Conservation (phyloP, 805 yeast species). For the Wickerhamiella allomyrinae region DNA sequence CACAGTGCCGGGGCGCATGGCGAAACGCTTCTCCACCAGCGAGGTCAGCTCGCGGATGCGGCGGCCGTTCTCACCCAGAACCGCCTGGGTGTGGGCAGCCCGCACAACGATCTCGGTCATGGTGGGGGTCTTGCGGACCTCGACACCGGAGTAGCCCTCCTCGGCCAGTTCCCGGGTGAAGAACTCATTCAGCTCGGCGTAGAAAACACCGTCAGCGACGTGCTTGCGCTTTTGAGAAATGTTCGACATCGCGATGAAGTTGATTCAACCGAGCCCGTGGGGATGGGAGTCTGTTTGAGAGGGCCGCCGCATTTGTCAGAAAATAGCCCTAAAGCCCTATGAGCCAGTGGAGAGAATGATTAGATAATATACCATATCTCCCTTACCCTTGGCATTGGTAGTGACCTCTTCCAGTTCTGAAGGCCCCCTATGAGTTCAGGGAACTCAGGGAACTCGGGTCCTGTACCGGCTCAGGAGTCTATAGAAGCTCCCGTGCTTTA, state of each 20-base stretch:
- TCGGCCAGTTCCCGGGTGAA: slow-evolving; percentile 99
- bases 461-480: no score
- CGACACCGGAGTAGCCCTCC: slow-evolving; percentile 99
- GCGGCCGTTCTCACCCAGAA: slow-evolving; percentile 99
- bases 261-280: background rate
- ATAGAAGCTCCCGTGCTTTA: slow-evolving; percentile 32
- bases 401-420: no score
- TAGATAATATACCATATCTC: no score
- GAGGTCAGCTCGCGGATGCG: slow-evolving; percentile 98
- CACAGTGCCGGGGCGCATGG: slow-evolving; percentile 82
- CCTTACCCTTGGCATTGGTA: no score
- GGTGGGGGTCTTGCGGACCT: slow-evolving; percentile 96
- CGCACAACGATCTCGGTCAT: slow-evolving; percentile 97
- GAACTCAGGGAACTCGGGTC: no score
- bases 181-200: slow-evolving; percentile 99
- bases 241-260: slow-evolving; percentile 19
- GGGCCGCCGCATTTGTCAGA: background rate
- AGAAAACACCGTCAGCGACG: slow-evolving; percentile 99
- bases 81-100: slow-evolving; percentile 98
- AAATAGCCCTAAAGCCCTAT: no score
- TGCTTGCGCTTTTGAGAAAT: slow-evolving; percentile 98
- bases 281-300: no score
- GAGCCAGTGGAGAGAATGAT: no score
- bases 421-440: no score
- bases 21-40: slow-evolving; percentile 97